These are phyloP conservation scores for Colletotrichum sansevieriae DNA, from an alignment of 2,329 filamentous ascomycete species.

Conservation along the genomic window DNA sequence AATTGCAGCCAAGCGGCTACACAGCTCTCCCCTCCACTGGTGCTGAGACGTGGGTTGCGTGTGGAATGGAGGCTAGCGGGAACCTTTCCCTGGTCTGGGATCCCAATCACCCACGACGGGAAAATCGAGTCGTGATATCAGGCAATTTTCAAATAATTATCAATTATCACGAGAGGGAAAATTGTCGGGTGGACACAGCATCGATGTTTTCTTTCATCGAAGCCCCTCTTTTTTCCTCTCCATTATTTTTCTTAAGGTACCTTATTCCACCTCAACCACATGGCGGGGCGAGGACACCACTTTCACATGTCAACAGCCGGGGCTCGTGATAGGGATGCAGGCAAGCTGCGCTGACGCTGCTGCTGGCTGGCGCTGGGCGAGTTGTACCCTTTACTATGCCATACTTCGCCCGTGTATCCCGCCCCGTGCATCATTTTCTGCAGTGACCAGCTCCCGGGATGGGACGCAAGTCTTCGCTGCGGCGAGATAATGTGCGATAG, in stretches of 20 bases:
- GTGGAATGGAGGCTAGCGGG: too few relatives aligned
- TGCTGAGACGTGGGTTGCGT: too few relatives aligned
- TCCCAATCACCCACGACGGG: too few relatives aligned
- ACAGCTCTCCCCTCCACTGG: not conserved
- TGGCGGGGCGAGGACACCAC: conserved; percentile 26
- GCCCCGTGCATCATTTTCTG: conserved; percentile 5
- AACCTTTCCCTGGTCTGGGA: too few relatives aligned
- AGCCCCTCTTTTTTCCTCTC: conserved; percentile 1
- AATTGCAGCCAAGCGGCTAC: not conserved
- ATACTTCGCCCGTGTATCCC: conserved; percentile 3
- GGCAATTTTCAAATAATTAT: conserved; percentile 16
- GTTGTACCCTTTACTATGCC: conserved; percentile 5
- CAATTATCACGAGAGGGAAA: conserved; percentile 5
- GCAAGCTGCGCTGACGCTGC: conserved; percentile 23
- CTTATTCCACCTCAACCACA: conserved; percentile 11
- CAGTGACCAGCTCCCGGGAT: not conserved
- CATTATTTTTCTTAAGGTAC: too few relatives aligned
- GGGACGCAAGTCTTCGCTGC: not conserved
- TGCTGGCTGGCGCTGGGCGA: not conserved
- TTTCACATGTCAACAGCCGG: conserved; percentile 40
- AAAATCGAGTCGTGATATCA: not conserved
- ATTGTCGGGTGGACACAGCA: not conserved
- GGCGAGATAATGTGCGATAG: not conserved
- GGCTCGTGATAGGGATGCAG: conserved; percentile 35
- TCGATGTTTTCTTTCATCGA: not conserved